Conservation (phyloP, 2,329 filamentous ascomycete species). For the Pestalotiopsis sp. region DNA sequence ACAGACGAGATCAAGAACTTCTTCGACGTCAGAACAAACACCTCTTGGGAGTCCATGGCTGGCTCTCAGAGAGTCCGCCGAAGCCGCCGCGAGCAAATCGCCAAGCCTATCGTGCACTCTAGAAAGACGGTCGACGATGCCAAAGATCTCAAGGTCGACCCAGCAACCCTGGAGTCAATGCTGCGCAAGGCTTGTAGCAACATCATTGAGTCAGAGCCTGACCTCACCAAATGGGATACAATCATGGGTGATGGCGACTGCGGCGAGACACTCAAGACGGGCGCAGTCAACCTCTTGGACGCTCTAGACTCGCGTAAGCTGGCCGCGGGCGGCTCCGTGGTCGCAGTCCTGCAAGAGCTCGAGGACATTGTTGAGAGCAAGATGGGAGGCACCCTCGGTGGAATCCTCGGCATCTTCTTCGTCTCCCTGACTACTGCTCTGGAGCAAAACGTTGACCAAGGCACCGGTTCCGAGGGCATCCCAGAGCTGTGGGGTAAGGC, state of each 20-base stretch:
- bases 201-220: conserved; percentile 60
- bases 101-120: conserved; percentile 36
- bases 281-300: conserved; percentile 50
- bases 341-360: conserved; percentile 48
- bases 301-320: conserved; percentile 41
- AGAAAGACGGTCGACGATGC: conserved; percentile 38
- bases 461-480: conserved; percentile 29
- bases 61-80: conserved; percentile 43
- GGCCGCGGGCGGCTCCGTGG: conserved; percentile 46
- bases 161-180: conserved; percentile 53
- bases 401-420: conserved; percentile 45
- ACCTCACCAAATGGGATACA: conserved; percentile 65
- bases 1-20: conserved; percentile 60
- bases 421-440: conserved; percentile 42
- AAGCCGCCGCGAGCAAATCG: conserved; percentile 45
- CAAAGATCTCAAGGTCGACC: conserved; percentile 53
- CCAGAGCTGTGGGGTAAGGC: conserved; percentile 46
- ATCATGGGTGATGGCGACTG: conserved; percentile 69
- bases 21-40: conserved; percentile 66
- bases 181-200: conserved; percentile 56
- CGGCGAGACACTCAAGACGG: conserved; percentile 62
- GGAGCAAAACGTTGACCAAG: conserved; percentile 36
- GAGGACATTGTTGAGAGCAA: conserved; percentile 58
- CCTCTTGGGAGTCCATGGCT: conserved; percentile 54
- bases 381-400: conserved; percentile 47